Evolutionary conservation across 805 yeast species (phyloP).

Genomic region (Wickerhamiella parazyma): DNA sequence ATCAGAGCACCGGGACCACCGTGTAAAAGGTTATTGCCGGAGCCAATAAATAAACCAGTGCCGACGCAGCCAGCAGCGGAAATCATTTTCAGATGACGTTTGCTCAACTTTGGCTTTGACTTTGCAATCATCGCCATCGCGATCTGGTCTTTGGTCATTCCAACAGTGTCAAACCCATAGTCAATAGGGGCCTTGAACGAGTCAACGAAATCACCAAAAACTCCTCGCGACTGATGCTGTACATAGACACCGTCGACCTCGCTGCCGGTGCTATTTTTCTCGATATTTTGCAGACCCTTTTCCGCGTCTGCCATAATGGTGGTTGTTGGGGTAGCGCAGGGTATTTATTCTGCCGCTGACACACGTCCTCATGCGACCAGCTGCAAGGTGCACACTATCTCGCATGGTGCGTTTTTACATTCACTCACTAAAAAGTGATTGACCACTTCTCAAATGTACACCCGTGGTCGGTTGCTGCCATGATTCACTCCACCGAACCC

Average conservation of each 20-base stretch:
- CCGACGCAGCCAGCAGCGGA: slow-evolving; percentile 79
- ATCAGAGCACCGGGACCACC: slow-evolving; percentile 51
- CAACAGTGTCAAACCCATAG: slow-evolving; percentile 13
- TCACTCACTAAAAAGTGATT: no score
- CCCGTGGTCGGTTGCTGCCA: no score
- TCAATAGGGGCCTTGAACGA: slow-evolving; percentile 15
- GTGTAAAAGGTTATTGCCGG: slow-evolving; percentile 51
- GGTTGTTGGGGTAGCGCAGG: background rate
- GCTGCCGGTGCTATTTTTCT: background rate
- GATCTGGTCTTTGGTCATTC: slow-evolving; percentile 17
- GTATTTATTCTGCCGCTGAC: background rate
- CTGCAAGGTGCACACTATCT: background rate
- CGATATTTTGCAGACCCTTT: background rate
- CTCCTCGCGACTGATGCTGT: background rate
- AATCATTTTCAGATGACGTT: slow-evolving; percentile 52
- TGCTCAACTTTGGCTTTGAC: slow-evolving; percentile 29
- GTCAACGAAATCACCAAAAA: slow-evolving; percentile 4
- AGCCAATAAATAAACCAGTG: slow-evolving; percentile 66
- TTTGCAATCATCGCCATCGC: slow-evolving; percentile 22
- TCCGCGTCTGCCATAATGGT: background rate
- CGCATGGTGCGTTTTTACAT: background rate
- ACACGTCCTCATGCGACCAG: background rate
- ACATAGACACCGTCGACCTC: background rate
- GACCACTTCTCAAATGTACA: no score
- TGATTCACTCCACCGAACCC: background rate